Evolutionary conservation across 352 stramenopile species (phyloP), one percentile per base, ranked within the genome.

Genomic region (Globisporangium orthogonon): DNA sequence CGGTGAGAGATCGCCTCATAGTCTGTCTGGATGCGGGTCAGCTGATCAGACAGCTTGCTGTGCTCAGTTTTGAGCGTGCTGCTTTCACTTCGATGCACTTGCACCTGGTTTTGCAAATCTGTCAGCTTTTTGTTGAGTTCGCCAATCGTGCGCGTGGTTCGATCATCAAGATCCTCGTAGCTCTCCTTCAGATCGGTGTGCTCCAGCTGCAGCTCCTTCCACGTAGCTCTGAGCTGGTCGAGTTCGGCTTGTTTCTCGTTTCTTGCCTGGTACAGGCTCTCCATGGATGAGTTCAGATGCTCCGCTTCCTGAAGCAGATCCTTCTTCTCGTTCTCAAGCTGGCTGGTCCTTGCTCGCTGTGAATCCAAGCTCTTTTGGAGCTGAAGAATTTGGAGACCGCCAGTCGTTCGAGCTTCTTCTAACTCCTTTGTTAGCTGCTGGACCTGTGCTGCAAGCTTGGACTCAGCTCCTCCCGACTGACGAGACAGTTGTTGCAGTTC

Each of bases 291-390:
- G 49, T 88, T 91, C 35, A 89, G 62, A 9, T 78, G 66, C 33
- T 85, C 76, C 1, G 78, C 78, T 67, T 91, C 81, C 15, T 77
- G 68, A 3, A 91, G 60, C 30, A 91, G 59, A 43, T 91, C 78
- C 2, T 71, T 70, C 56, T 91, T 91, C 31, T 88, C 81, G 18
- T 43, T 52, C 58, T 91, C 81, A 0, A 91, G 63, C 15, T 83
- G 63, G 29, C 63, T 53, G 3, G 72, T 74, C 15, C 81, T 70
- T 14, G 54, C 35, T 5, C 73, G 69, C 35, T 86, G 76, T 0
- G 61, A 60, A 4, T 91, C 81, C 11, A 89, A 41, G 9, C 50
- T 65, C 43, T 85, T 83, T 30, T 87, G 78, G 2, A 88, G 58
- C 29, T 91, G 81, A n/a, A 87, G 51, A 9, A 74, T 58, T 50